Conservation (phyloP, 768 basidiomycete species). For the Harrya chromipes region DNA sequence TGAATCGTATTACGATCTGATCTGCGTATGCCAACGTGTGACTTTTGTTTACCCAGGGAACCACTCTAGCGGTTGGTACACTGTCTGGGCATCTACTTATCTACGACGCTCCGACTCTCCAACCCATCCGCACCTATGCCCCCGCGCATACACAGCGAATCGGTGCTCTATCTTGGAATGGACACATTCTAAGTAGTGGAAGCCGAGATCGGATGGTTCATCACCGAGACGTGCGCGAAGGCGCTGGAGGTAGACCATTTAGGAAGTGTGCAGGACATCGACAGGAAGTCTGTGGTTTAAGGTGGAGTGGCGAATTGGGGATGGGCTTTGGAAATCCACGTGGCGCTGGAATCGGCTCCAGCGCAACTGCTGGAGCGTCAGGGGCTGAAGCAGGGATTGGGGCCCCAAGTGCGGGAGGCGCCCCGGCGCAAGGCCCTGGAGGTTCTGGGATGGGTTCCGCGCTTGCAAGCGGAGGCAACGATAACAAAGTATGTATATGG, state of each 20-base stretch:
- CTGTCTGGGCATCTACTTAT: conserved; percentile 87
- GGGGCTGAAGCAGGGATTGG: conserved; percentile 31
- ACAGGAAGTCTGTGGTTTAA: conserved; percentile 95
- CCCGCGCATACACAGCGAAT: conserved; percentile 87
- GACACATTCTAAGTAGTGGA: conserved; percentile 82
- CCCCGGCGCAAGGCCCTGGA: conserved; percentile 26
- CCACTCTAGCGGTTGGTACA: conserved; percentile 90
- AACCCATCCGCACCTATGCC: conserved; percentile 75
- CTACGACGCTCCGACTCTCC: conserved; percentile 82
- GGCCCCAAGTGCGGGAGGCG: conserved; percentile 20
- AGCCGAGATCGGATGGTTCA: conserved; percentile 88
- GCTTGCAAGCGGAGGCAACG: conserved; percentile 94
- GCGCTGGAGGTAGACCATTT: conserved; percentile 55
- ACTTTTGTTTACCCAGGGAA: conserved; percentile 45
- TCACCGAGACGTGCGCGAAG: conserved; percentile 87
- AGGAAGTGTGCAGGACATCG: conserved; percentile 70
- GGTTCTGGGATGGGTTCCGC: conserved; percentile 43
- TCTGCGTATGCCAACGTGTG: background rate
- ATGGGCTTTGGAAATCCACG: conserved; percentile 25
- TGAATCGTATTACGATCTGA: background rate
- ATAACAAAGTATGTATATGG: conserved; percentile 99
- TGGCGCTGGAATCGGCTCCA: conserved; percentile 9
- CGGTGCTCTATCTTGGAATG: conserved; percentile 93
- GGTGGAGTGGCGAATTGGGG: conserved; percentile 63
- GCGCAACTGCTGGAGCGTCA: background rate